Base-by-base conservation (phyloP, 805 yeast genomes). In the Pichia paraexigua region DNA sequence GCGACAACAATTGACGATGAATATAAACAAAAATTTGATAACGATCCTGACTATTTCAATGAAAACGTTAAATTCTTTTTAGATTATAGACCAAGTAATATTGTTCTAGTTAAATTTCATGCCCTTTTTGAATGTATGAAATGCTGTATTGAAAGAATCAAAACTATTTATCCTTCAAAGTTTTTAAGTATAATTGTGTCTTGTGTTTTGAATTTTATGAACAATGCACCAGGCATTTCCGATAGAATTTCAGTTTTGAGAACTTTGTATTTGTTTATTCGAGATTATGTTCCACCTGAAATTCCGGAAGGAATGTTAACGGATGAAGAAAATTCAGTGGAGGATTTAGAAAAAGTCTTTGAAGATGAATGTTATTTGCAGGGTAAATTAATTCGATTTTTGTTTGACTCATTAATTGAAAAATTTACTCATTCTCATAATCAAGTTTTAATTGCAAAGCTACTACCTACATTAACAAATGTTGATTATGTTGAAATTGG, bases 101-200 rank as follows among this genome's bases (percentile, higher is more conserved):
- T 5, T 12, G 28, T 49, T 2, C 13, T 51, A 1, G 12, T 27
- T 18, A 78, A 84, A 66, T 71, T 86, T 55, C 87, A 87, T 66
- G 71, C 81, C 37, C 59, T 87, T 10, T 71, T 83, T 52, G 95
- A 90, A 68, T 71, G 89, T 49, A 67, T 87, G 49, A 73, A 70
- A 18, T 71, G 80, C 43, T 77, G 82, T 42, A 63, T 87, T 59
- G 78, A 76, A 56, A 71, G 83, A 52, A 83, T 88, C 54, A 70
- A 73, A 40, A 86, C 95, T 0, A 63, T 79, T 20, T 82, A 83
- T 61, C 97, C 97, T 9, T 85, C 96, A 0, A 79, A 85, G 55
- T 90, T 87, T 61, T 69, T 91, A 45, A 75, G 85, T 1, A 84
- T 87, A 77, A 79, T 83, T 0, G 76, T 82, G 0, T 63, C 85